A percentile compares a stretch with the other conserved stretches of the same genome.
Conservation (phyloP, 2,329 filamentous ascomycete species). For the Aspergillus sp. region DNA sequence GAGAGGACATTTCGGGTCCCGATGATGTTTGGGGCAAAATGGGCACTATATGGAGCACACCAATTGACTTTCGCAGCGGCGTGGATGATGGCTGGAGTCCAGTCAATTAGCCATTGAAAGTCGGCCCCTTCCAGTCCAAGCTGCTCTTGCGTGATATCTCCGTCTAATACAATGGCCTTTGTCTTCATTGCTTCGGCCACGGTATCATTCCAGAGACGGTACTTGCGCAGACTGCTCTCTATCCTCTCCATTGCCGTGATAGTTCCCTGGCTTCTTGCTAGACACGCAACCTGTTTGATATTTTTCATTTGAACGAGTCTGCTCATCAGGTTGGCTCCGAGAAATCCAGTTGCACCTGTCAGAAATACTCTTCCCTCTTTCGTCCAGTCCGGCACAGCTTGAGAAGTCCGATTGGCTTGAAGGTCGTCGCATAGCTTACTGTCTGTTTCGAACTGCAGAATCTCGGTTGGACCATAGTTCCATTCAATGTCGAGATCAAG, state of each 20-base stretch:
- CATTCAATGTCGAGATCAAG: slow-evolving; percentile 3
- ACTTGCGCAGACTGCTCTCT: slow-evolving; percentile 3
- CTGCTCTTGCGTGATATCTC: slow-evolving; percentile 62
- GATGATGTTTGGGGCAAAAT: slow-evolving; percentile 67
- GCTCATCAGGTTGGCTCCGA: slow-evolving; percentile 69
- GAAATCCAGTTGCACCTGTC: slow-evolving; percentile 79
- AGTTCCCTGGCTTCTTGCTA: slow-evolving; percentile 62
- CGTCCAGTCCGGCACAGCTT: slow-evolving; percentile 4
- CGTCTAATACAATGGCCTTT: slow-evolving; percentile 29
- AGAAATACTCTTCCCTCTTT: slow-evolving; percentile 54
- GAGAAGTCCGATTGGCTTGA: slow-evolving; percentile 12
- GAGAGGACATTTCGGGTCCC: slow-evolving; percentile 66
- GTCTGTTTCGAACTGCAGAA: slow-evolving; percentile 7
- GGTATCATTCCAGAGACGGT: slow-evolving; percentile 5
- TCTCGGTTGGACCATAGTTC: neutral
- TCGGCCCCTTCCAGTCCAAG: slow-evolving; percentile 42
- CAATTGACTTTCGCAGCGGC: slow-evolving; percentile 75
- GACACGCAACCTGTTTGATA: slow-evolving; percentile 59
- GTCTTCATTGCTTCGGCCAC: neutral
- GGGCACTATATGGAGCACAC: slow-evolving; percentile 65
- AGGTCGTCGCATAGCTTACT: too few species aligned
- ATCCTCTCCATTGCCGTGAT: slow-evolving; percentile 11
- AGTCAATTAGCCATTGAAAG: slow-evolving; percentile 43
- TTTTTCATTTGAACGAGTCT: slow-evolving; percentile 58
- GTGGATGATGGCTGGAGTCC: slow-evolving; percentile 67